Conservation (phyloP, 2,329 filamentous ascomycete species). For the Paecilomyces sp. region DNA sequence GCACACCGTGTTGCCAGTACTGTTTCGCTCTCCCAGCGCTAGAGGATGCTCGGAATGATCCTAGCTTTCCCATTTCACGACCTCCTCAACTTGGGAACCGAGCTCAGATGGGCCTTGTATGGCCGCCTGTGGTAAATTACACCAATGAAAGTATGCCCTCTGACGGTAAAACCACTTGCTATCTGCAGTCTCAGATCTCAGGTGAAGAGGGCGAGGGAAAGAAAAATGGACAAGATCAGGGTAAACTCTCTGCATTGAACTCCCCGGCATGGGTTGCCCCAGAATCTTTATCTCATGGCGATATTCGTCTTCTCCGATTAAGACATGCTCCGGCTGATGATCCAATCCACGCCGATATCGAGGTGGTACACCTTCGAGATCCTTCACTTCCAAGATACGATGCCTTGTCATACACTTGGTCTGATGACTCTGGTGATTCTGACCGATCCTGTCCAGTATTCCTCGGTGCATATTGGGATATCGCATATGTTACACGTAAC, state of each 20-base stretch:
- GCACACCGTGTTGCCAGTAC: not conserved
- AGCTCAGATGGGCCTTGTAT: not conserved
- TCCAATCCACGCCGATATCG: not conserved
- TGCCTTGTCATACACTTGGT: not conserved
- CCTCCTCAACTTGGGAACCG: not conserved
- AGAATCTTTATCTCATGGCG: not conserved
- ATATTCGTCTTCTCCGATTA: not conserved
- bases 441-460: not conserved
- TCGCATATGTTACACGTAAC: not conserved
- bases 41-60: not conserved
- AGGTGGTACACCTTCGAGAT: not conserved
- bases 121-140: not conserved
- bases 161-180: not conserved
- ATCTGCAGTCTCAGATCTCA: not conserved
- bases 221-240: too few species aligned
- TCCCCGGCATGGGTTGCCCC: not conserved
- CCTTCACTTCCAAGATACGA: not conserved
- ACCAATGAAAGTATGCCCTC: not conserved
- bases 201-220: not conserved
- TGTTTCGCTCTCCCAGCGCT: not conserved
- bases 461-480: not conserved
- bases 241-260: too few species aligned
- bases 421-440: not conserved
- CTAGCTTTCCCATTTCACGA: not conserved
- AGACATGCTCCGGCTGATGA: not conserved